Percentiles rank a stretch among this genome's conserved stretches.
phyloP scores from a whole-genome alignment of 2,329 filamentous ascomycete species.

The Plectosphaerella cucumerina region DNA sequence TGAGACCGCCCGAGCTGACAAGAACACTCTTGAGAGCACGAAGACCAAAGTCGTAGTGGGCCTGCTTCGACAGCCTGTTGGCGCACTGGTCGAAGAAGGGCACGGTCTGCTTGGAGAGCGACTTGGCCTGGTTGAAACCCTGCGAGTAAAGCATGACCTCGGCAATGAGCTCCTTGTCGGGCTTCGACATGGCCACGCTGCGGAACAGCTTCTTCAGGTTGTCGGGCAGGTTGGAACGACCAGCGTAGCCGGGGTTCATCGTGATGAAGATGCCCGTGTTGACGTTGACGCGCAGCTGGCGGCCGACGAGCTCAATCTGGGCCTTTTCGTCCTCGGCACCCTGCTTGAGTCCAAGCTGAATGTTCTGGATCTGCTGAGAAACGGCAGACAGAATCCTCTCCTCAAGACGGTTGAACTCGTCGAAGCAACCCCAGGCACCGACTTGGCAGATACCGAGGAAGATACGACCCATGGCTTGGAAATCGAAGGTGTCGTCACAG shows the following conservation, averaged over 20 bases:
- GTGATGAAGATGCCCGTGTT: conserved; percentile 99
- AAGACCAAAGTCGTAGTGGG: conserved; percentile 97
- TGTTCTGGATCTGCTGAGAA: conserved; percentile 99
- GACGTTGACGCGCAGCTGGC: conserved; percentile 81
- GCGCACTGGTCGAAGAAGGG: conserved; percentile 96
- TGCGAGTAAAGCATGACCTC: conserved; percentile 99
- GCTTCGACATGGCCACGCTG: conserved; percentile 99
- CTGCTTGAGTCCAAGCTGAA: conserved; percentile 90
- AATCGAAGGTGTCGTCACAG: conserved; percentile 99
- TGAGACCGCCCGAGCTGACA: conserved; percentile 93
- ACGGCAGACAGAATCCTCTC: conserved; percentile 97
- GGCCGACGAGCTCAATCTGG: conserved; percentile 91
- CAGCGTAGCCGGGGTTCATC: conserved; percentile 99
- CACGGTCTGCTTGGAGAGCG: conserved; percentile 89
- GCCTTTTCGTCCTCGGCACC: conserved; percentile 75
- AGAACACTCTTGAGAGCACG: conserved; percentile 98
- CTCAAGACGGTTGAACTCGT: conserved; percentile 98
- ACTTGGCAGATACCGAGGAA: conserved; percentile 99
- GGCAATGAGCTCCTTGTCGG: conserved; percentile 97
- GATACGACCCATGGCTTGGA: conserved; percentile 99
- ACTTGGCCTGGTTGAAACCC: conserved; percentile 94
- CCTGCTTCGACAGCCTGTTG: conserved; percentile 81
- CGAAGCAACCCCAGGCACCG: conserved; percentile 98
- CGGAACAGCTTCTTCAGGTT: conserved; percentile 99
- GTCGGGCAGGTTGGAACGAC: conserved; percentile 94